phyloP scores from a whole-genome alignment of 441 rosid species.

The Melastoma candidum region DNA sequence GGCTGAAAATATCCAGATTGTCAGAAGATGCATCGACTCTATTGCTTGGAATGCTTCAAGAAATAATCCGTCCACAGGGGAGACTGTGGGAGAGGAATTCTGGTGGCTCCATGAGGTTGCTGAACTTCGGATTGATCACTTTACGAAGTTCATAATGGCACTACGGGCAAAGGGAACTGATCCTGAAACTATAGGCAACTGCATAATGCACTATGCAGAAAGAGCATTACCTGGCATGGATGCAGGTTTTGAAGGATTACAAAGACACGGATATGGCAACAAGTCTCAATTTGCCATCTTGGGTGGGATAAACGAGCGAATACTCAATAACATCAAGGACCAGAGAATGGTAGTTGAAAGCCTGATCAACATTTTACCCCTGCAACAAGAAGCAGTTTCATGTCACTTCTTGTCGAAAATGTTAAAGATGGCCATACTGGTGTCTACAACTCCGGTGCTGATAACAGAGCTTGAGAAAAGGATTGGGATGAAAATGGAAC shows the following conservation, averaged over 20 bases:
- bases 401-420: conserved; percentile 61
- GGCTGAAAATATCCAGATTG: conserved; percentile 76
- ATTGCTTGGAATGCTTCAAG: conserved; percentile 66
- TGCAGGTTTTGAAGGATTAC: conserved; percentile 49
- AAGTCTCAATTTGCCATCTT: conserved; percentile 48
- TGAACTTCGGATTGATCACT: conserved; percentile 48
- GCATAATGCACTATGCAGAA: conserved; percentile 52
- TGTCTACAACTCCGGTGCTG: conserved; percentile 61
- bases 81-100: conserved; percentile 24
- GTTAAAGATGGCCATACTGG: conserved; percentile 54
- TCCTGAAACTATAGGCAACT: conserved; percentile 43
- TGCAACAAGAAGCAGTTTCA: conserved; percentile 47
- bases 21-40: conserved; percentile 71
- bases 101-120: conserved; percentile 52
- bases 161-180: conserved; percentile 41
- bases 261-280: conserved; percentile 49
- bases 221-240: conserved; percentile 42
- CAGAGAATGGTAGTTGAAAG: conserved; percentile 54
- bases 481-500: conserved; percentile 47
- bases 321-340: conserved; percentile 22
- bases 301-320: conserved; percentile 21
- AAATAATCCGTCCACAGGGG: conserved; percentile 24
- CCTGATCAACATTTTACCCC: conserved; percentile 59
- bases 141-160: conserved; percentile 56
- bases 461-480: conserved; percentile 71